Evolutionary conservation across 768 basidiomycete genomes (phyloP).

Genomic region (Filobasidium floriforme): DNA sequence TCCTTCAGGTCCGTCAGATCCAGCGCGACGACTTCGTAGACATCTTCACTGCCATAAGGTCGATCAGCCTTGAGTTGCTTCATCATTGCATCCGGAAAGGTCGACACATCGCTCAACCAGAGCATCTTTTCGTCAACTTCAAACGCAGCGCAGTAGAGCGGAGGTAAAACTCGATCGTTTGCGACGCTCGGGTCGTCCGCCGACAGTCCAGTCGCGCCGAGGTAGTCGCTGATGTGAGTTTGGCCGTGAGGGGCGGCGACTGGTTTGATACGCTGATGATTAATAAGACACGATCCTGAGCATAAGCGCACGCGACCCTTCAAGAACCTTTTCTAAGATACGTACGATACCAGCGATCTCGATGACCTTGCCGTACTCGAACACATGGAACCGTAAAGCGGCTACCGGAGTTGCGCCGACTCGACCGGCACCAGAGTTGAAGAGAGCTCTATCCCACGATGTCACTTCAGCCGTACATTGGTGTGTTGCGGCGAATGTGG

Average conservation of each 20-base stretch:
- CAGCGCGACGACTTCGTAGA: neutral
- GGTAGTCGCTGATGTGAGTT: neutral
- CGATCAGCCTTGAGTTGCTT: neutral
- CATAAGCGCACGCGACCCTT: no score
- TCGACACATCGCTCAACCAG: neutral
- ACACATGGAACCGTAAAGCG: neutral
- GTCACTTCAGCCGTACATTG: no score
- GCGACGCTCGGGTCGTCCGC: neutral
- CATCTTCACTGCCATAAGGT: neutral
- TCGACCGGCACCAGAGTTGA: neutral
- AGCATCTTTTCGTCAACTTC: neutral
- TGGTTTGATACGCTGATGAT: neutral
- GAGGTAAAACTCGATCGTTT: neutral
- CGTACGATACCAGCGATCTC: slow-evolving; percentile 1
- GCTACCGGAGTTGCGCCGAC: neutral
- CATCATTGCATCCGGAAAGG: neutral
- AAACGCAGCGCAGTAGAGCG: neutral
- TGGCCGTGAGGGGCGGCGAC: neutral
- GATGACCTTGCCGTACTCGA: neutral
- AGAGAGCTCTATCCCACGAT: neutral
- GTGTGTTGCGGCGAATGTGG: neutral
- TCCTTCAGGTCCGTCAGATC: neutral
- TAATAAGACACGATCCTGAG: no score
- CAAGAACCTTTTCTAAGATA: no score
- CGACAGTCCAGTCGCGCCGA: neutral